Conservation (phyloP, 495 filamentous ascomycete genomes). For the Cenococcum geophilum region DNA sequence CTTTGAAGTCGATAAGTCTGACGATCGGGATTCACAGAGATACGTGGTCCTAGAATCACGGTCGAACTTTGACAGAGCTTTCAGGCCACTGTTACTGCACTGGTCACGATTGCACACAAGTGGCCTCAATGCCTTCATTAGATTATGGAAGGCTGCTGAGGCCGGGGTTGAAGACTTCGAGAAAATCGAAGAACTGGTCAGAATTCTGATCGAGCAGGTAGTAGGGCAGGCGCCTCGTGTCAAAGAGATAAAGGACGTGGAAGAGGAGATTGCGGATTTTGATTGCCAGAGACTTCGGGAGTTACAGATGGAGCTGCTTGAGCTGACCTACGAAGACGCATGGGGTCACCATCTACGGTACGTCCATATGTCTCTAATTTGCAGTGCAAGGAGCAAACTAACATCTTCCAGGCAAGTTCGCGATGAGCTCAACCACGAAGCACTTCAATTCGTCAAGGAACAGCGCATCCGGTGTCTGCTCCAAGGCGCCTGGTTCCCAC, state of each 20-base stretch:
- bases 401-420: constrained; percentile 59
- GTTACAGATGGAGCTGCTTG: constrained; percentile 91
- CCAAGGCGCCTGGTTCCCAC: constrained; percentile 84
- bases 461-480: constrained; percentile 91
- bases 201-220: constrained; percentile 86
- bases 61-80: constrained; percentile 76
- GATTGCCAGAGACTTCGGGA: constrained; percentile 70
- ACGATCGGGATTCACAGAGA: constrained; percentile 70
- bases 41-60: constrained; percentile 72
- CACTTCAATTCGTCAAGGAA: constrained; percentile 91
- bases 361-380: neutral
- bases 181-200: constrained; percentile 83
- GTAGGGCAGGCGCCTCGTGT: constrained; percentile 76
- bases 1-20: constrained; percentile 87
- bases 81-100: constrained; percentile 81
- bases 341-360: constrained; percentile 79
- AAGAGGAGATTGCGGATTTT: constrained; percentile 80
- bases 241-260: constrained; percentile 81
- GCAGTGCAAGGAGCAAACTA: neutral
- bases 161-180: constrained; percentile 82
- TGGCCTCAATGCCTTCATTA: constrained; percentile 81
- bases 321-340: constrained; percentile 84
- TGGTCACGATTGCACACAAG: constrained; percentile 94
- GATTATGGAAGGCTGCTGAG: constrained; percentile 84
- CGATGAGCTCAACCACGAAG: constrained; percentile 88